Evolutionary conservation across 1,284 basidiomycete genomes (phyloP).

Genomic region (Ustilago tritici): DNA sequence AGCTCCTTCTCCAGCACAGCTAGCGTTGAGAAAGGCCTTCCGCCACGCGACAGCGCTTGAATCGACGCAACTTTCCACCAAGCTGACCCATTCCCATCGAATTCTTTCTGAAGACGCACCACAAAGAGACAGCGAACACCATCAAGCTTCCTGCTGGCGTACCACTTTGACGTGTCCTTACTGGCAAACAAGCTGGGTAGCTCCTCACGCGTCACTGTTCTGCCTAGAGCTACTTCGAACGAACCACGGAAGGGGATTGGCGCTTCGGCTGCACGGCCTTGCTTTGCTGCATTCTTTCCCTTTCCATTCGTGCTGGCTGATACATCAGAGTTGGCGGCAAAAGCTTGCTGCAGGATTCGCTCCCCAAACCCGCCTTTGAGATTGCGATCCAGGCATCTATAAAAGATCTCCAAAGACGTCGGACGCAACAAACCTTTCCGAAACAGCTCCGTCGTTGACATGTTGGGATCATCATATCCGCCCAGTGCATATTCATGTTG

Average conservation of each 20-base stretch:
- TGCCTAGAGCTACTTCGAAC: conserved; percentile 53
- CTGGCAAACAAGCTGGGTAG: conserved; percentile 24
- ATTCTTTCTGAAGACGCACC: conserved; percentile 24
- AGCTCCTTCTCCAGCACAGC: conserved; percentile 40
- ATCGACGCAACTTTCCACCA: conserved; percentile 32
- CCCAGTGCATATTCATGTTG: conserved; percentile 43
- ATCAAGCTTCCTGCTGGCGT: conserved; percentile 57
- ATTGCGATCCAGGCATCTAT: conserved; percentile 59
- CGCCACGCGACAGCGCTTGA: conserved; percentile 47
- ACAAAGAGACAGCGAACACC: conserved; percentile 57
- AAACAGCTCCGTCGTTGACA: conserved; percentile 31
- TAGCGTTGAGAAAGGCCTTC: conserved; percentile 39
- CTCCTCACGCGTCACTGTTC: conserved; percentile 23
- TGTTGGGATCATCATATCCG: conserved; percentile 18
- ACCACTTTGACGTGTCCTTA: conserved; percentile 35
- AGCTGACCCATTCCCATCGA: background rate
- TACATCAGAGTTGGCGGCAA: conserved; percentile 3
- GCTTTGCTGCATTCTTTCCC: background rate
- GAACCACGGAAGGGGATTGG: conserved; percentile 14
- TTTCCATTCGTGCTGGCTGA: background rate
- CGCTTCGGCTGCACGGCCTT: background rate
- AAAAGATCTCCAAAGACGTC: conserved; percentile 50
- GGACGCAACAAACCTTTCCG: conserved; percentile 33
- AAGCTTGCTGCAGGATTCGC: conserved; percentile 35
- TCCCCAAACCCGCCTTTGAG: conserved; percentile 53